phyloP scores from a whole-genome alignment of 139 green algal species.

The Micromonas pusilla region DNA sequence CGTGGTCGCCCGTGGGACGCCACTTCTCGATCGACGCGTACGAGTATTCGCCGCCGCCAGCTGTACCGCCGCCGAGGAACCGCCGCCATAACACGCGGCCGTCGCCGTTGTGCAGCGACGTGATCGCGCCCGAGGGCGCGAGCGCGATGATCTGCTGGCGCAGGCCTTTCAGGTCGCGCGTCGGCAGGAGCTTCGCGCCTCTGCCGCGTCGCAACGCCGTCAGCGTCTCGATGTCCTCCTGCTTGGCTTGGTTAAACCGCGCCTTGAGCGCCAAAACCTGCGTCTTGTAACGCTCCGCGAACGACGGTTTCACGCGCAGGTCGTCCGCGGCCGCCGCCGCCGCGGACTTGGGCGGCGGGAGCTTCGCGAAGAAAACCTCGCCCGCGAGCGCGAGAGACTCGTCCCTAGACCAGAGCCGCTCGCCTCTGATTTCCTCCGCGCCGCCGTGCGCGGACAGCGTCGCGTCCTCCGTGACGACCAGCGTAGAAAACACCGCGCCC shows the following conservation, averaged over 20 bases:
- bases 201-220: constrained; percentile 15
- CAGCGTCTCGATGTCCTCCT: constrained; percentile 39
- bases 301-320: not conserved
- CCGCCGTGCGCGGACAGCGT: not conserved
- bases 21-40: not conserved
- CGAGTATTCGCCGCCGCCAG: not conserved
- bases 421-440: not conserved
- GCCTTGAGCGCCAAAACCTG: not conserved
- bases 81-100: constrained; percentile 68
- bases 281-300: not conserved
- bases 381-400: not conserved
- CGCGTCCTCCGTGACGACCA: not conserved
- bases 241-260: constrained; percentile 21
- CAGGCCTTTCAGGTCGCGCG: constrained; percentile 67
- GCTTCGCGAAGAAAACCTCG: not conserved
- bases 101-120: constrained; percentile 82
- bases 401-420: constrained; percentile 6
- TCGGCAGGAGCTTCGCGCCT: constrained; percentile 41
- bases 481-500: too few relatives aligned
- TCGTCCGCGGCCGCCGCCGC: not conserved
- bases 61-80: constrained; percentile 4
- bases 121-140: constrained; percentile 54
- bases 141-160: constrained; percentile 62
- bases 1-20: not conserved
- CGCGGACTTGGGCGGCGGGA: not conserved